These are phyloP conservation scores for Neonectria punicea DNA, from an alignment of 2,329 filamentous ascomycete species.

Conservation along the genomic window DNA sequence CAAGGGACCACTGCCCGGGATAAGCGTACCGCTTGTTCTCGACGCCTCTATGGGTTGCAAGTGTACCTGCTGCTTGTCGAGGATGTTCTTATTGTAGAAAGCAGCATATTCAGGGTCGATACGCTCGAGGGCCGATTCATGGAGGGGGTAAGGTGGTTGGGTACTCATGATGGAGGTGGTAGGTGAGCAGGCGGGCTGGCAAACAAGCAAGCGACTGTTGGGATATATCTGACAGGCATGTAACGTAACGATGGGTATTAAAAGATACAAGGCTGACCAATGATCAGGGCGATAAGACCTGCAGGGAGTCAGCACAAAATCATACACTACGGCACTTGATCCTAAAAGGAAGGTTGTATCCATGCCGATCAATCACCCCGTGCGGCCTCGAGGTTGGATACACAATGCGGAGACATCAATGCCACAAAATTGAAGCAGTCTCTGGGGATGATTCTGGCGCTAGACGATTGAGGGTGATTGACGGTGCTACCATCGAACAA, in stretches of 20 bases:
- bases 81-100: conserved; percentile 63
- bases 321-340: not conserved
- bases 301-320: not conserved
- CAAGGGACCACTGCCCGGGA: conserved; percentile 61
- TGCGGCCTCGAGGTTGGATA: not conserved
- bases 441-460: not conserved
- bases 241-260: not conserved
- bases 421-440: not conserved
- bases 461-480: not conserved
- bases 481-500: not conserved
- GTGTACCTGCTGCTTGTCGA: conserved; percentile 64
- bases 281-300: not conserved
- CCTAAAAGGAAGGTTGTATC: not conserved
- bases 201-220: not conserved
- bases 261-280: not conserved
- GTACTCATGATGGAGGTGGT: conserved; percentile 6
- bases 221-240: not conserved
- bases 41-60: conserved; percentile 63
- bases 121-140: conserved; percentile 49
- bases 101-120: conserved; percentile 61
- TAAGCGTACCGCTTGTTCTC: conserved; percentile 60
- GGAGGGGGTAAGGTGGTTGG: conserved; percentile 53
- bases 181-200: not conserved
- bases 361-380: not conserved
- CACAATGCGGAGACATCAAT: not conserved